Base-by-base conservation (phyloP, 1,139 yeast species). In the Magnusiomyces fungicola region DNA sequence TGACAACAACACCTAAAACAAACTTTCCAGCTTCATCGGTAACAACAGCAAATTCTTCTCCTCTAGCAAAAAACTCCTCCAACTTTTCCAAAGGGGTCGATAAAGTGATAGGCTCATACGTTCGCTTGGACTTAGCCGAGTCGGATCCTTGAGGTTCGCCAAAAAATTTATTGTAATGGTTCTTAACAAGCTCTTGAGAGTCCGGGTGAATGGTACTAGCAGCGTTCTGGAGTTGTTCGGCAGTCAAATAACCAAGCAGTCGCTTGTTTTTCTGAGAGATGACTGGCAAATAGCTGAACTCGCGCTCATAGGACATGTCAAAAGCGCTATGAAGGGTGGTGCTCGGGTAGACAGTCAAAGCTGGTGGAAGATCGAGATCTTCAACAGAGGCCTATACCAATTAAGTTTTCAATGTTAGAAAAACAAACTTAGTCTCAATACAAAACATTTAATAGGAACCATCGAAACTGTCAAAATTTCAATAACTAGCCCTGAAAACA, bases 1-100 rank as follows among this genome's bases (percentile, higher is more conserved):
- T 79, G 0, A 82, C 78, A 30, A 80, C 83, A 6, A 80, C 84
- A 3, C 83, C 85, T 52, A 79, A 72, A 12, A 80, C 83, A 61
- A 79, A 74, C 51, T 72, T 69, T 9, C 80, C 76, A 44, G 72
- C 71, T 29, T 67, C 74, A 55, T 79, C 80, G 34, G 84, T 79
- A 44, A 80, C 63, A 23, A 79, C 78, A 3, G 84, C 83, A 62
- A 79, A 79, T 57, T 73, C 78, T 54, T 73, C 71, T 6, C 80
- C 81, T 22, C 65, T 53, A 50, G 69, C 72, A 62, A 80, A 79
- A 58, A 79, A 79, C 37, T 56, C 59, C 30, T 80, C 80, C 57
- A 80, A 72, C 2, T 72, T 70, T 57, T 79, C 84, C 56, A 80
- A 68, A 2, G 84, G 79, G 2, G 81, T 76, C 57, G 71, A 66